Evolutionary conservation across 208 protist species (phyloP), one percentile per base, ranked within the genome.

Genomic region (Trypanosoma vivax): DNA sequence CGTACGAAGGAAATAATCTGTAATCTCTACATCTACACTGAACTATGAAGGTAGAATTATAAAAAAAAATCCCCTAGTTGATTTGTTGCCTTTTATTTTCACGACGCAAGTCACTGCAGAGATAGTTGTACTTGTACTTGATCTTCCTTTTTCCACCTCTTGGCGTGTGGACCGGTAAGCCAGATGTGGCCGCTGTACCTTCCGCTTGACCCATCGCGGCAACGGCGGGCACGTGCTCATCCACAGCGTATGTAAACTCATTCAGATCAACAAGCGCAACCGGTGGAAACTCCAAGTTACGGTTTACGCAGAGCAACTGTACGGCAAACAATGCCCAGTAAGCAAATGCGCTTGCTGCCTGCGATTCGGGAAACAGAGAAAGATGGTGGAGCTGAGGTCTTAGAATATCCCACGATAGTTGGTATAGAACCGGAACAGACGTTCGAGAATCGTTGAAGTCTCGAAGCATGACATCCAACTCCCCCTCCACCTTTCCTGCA

Each of bases 51-150:
- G 34, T 25, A 38, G 11, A 42, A 49, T 19, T 18, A 5, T 9
- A 29, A 29, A 23, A 28, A 31, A 0, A 21, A 34, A 31, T 38
- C 41, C 53, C 50, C 33, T 39, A 38, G 19, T 40, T 30, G 2
- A 42, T 28, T 29, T 18, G 50, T 25, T 18, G 25, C 24, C 50
- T 21, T 14, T 28, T 31, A 50, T 13, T 5, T 24, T 60, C 29
- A 31, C 48, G 30, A 38, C 62, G 55, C 27, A 79, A 34, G 35
- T 75, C 61, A 21, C 60, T 64, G 28, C 67, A 73, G 28, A 70
- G 50, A 48, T 70, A 79, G 28, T 43, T 67, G 69, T 76, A 81
- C n/a, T 64, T 59, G 53, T 76, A 81, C 35, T 81, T 65, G 7
- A 76, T 52, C 40, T 73, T 58, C 50, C 73, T 78, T 14, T 2